Evolutionary conservation across 1,284 basidiomycete genomes (phyloP), one percentile per base, ranked within the genome.

Genomic region (Ceratobasidium sp.): DNA sequence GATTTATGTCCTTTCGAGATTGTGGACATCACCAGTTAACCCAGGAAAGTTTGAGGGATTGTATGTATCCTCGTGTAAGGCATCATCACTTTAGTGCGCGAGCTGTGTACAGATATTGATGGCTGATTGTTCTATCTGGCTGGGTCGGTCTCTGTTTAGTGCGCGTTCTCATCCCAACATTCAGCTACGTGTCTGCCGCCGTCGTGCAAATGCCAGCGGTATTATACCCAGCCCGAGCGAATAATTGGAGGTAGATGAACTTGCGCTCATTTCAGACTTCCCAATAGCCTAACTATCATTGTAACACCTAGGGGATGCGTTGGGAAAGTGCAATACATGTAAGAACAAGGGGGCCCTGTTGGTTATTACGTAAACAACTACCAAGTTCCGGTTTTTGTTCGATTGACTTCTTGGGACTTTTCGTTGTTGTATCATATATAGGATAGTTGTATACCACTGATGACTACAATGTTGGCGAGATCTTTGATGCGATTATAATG

Each of bases 1-100:
- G 60, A 34, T 65, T 65, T 49, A 53, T 65, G 38, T 65, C 45
- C 49, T 65, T 35, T 47, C 60, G 49, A 40, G 60, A 65, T 42
- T 65, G 60, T 43, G 34, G 60, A 22, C 60, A 65, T 65, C 6
- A 65, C 60, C 47, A 65, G 35, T 35, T 65, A 29, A 53, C 40
- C 34, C n/a, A 65, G 20, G 60, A 65, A 65, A 50, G 32, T 25
- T 52, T 53, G 49, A 17, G 60, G 25, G 60, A 65, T 38, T 65
- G 60, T 25, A 1, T 22, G 34, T 35, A 17, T 7, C 2, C 40
- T n/a, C 47, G 29, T 17, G 60, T 65, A 65, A 65, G 60, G 45
- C 58, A 17, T n/a, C 43, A 3, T 8, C 8, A 20, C 20, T 20
- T 47, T 7, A 20, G 45, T 20, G 10, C 45, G 38, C 38, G 38